Conservation (phyloP, 352 stramenopile genomes). For the Globisporangium nodosum region DNA sequence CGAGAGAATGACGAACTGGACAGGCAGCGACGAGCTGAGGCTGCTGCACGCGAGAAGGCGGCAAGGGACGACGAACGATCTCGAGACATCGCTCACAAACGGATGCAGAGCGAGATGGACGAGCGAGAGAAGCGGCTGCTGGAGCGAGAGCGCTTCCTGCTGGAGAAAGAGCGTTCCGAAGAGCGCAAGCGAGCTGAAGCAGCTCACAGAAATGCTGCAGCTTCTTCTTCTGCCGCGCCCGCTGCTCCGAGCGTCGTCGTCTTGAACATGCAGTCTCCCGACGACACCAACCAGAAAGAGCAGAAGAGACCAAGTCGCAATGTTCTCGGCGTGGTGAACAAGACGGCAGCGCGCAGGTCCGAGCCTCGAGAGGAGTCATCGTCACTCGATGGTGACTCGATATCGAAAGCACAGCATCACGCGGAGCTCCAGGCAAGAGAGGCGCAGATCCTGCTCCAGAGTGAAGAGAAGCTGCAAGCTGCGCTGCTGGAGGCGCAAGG, state of each 20-base stretch:
- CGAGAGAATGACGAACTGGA: constrained; percentile 36
- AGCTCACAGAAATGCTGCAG: constrained; percentile 3
- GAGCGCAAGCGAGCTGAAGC: constrained; percentile 18
- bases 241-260: constrained; percentile 49
- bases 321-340: constrained; percentile 17
- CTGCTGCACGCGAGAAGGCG: constrained; percentile 25
- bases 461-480: constrained; percentile 46
- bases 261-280: constrained; percentile 38
- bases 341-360: constrained; percentile 1
- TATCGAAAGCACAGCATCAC: constrained; percentile 44
- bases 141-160: constrained; percentile 38
- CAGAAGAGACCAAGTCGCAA: constrained; percentile 15
- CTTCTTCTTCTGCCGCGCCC: constrained; percentile 1
- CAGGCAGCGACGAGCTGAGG: constrained; percentile 21
- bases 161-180: constrained; percentile 40
- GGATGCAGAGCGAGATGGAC: constrained; percentile 45
- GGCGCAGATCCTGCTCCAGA: constrained; percentile 39
- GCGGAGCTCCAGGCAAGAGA: constrained; percentile 52
- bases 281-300: constrained; percentile 28
- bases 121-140: constrained; percentile 44
- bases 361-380: constrained; percentile 6
- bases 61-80: constrained; percentile 33
- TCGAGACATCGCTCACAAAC: constrained; percentile 26
- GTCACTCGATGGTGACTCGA: constrained; percentile 15
- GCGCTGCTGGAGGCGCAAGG: constrained; percentile 56